These are phyloP conservation scores for Tausonia pullulans DNA, from an alignment of 1,284 basidiomycete genomes.

Conservation along the genomic window DNA sequence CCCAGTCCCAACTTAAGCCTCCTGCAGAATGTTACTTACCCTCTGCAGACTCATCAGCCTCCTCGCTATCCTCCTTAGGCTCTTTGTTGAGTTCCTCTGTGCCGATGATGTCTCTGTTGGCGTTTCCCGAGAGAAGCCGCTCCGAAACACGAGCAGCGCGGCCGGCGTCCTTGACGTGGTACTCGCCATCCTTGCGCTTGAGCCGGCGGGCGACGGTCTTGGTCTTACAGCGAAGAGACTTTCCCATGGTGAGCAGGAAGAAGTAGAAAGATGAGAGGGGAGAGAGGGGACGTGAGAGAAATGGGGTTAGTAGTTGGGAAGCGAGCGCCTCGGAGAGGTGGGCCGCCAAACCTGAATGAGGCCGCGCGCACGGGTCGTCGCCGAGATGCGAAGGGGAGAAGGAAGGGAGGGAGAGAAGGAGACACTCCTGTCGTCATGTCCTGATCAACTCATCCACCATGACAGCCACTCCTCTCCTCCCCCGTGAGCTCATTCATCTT, in stretches of 20 bases:
- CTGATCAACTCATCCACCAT: too few relatives aligned
- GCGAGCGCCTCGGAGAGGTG: too few relatives aligned
- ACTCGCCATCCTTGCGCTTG: constrained; percentile 72
- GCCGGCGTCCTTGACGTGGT: constrained; percentile 72
- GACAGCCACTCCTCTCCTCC: too few relatives aligned
- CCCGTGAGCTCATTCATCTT: too few relatives aligned
- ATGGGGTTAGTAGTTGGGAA: too few relatives aligned
- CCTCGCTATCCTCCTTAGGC: constrained; percentile 46
- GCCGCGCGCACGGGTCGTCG: too few relatives aligned
- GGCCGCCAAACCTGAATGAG: too few relatives aligned
- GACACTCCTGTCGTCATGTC: too few relatives aligned
- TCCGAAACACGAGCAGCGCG: constrained; percentile 63
- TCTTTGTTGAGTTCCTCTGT: constrained; percentile 50
- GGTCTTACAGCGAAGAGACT: constrained; percentile 58
- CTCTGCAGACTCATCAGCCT: constrained; percentile 11
- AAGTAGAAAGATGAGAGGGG: background rate
- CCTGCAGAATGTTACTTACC: background rate
- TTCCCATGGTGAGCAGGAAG: background rate
- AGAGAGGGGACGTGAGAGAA: background rate
- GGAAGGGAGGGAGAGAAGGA: too few relatives aligned
- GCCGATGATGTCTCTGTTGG: constrained; percentile 56
- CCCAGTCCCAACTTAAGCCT: background rate
- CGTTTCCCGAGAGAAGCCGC: constrained; percentile 51
- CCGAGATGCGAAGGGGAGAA: too few relatives aligned
- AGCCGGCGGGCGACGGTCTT: constrained; percentile 74